Evolutionary conservation across 495 filamentous ascomycete species (phyloP).

Genomic region (Pyrenula massariospora): DNA sequence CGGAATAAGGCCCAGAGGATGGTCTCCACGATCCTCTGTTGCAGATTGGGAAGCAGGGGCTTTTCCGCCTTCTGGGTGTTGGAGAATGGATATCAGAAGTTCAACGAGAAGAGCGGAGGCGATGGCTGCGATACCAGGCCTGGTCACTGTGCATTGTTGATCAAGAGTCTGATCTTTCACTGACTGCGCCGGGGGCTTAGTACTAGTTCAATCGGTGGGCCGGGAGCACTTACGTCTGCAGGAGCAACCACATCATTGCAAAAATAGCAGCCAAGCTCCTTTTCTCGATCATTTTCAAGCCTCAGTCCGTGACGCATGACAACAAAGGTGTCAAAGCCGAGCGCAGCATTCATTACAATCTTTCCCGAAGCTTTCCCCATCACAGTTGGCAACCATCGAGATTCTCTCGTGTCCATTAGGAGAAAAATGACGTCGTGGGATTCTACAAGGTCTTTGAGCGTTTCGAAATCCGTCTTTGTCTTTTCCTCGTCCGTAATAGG

Average conservation of each 20-base stretch:
- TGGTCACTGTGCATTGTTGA: slow-evolving; percentile 95
- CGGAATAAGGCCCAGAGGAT: slow-evolving; percentile 79
- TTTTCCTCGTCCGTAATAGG: slow-evolving; percentile 59
- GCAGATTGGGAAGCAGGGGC: slow-evolving; percentile 47
- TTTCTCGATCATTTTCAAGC: slow-evolving; percentile 15
- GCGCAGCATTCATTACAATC: slow-evolving; percentile 89
- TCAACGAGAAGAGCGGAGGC: slow-evolving; percentile 90
- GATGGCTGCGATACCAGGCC: slow-evolving; percentile 82
- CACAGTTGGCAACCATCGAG: slow-evolving; percentile 90
- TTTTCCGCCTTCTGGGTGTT: slow-evolving; percentile 57
- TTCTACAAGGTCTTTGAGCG: slow-evolving; percentile 62
- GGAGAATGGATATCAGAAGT: slow-evolving; percentile 73
- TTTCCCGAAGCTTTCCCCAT: slow-evolving; percentile 92
- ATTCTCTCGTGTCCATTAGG: slow-evolving; percentile 92
- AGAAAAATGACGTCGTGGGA: slow-evolving; percentile 89
- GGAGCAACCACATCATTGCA: slow-evolving; percentile 97
- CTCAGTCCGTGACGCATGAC: slow-evolving; percentile 86
- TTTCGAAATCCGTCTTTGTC: slow-evolving; percentile 61
- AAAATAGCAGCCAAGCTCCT: slow-evolving; percentile 87
- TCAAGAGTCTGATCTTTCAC: slow-evolving; percentile 89
- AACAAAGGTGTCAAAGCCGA: slow-evolving; percentile 94
- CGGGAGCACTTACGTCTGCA: slow-evolving; percentile 59
- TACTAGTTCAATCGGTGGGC: slow-evolving; percentile 25
- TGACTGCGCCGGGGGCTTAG: slow-evolving; percentile 47
- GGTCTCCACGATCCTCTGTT: slow-evolving; percentile 45